Conservation (phyloP, 768 basidiomycete species). For the Leccinum olivaceopallidum region DNA sequence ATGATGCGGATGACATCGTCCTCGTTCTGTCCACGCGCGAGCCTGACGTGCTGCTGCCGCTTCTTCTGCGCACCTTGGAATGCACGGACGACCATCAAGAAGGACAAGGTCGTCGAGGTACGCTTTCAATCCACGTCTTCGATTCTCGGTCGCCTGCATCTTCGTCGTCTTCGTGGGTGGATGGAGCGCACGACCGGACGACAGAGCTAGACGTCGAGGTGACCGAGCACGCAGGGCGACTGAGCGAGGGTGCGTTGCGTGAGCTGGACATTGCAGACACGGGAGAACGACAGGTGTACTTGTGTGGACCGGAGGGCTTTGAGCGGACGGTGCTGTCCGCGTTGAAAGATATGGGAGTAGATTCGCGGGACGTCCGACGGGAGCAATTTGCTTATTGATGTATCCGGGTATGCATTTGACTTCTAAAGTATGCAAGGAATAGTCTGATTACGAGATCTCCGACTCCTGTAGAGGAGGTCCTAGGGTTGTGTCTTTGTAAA, state of each 20-base stretch:
- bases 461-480: too few species aligned
- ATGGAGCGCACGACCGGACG: slow-evolving; percentile 12
- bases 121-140: slow-evolving; percentile 44
- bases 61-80: slow-evolving; percentile 26
- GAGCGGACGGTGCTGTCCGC: slow-evolving; percentile 39
- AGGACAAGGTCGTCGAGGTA: slow-evolving; percentile 1
- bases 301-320: slow-evolving; percentile 54
- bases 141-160: slow-evolving; percentile 6
- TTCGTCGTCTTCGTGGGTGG: neutral
- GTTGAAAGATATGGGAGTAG: slow-evolving; percentile 38
- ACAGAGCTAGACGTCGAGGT: slow-evolving; percentile 14
- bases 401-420: too few species aligned
- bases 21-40: slow-evolving; percentile 56
- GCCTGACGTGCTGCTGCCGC: slow-evolving; percentile 48
- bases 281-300: slow-evolving; percentile 35
- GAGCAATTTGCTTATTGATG: slow-evolving; percentile 48
- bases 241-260: slow-evolving; percentile 11
- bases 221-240: slow-evolving; percentile 21
- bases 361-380: slow-evolving; percentile 32
- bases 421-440: too few species aligned
- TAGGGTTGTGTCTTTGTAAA: too few species aligned
- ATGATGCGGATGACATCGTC: slow-evolving; percentile 37
- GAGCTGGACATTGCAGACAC: slow-evolving; percentile 13
- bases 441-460: too few species aligned
- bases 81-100: neutral